Conservation (phyloP, 495 filamentous ascomycete species). For the Aspergillus campestris region DNA sequence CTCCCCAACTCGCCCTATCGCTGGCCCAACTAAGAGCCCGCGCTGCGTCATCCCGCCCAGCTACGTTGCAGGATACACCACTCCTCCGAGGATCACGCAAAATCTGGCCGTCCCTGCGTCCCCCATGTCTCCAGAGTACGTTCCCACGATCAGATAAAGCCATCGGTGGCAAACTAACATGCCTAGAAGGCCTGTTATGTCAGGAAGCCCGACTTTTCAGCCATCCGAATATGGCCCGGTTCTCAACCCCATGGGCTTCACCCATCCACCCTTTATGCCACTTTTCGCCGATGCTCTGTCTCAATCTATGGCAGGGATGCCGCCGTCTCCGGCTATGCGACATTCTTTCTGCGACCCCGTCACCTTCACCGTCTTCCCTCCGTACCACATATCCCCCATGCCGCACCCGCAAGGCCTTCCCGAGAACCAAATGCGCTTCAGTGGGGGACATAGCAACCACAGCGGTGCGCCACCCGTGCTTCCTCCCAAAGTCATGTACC, state of each 20-base stretch:
- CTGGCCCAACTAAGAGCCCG: slow-evolving; percentile 37
- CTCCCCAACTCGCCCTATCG: slow-evolving; percentile 35
- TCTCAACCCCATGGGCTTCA: slow-evolving; percentile 18
- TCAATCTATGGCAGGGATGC: slow-evolving; percentile 19
- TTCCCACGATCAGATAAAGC: too few species aligned
- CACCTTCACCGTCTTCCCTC: slow-evolving; percentile 25
- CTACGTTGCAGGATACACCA: slow-evolving; percentile 29
- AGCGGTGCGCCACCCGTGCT: background rate
- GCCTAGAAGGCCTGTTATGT: slow-evolving; percentile 17
- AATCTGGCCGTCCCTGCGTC: slow-evolving; percentile 29
- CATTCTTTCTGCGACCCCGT: slow-evolving; percentile 21
- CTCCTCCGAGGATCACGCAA: slow-evolving; percentile 22
- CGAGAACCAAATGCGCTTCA: slow-evolving; percentile 2
- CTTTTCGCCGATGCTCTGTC: slow-evolving; percentile 23
- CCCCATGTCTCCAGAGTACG: slow-evolving; percentile 34
- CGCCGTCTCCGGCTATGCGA: slow-evolving; percentile 26
- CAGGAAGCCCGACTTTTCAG: slow-evolving; percentile 17
- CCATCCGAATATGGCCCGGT: slow-evolving; percentile 25
- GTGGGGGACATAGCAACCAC: background rate
- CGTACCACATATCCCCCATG: slow-evolving; percentile 23
- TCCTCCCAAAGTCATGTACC: too few species aligned
- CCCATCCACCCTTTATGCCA: slow-evolving; percentile 22
- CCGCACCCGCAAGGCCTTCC: slow-evolving; percentile 4
- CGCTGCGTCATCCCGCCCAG: slow-evolving; percentile 17
- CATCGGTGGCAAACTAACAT: too few species aligned